These are phyloP conservation scores for Phalaenopsis aphrodite DNA, from an alignment of 106 monocot species.

Conservation along the genomic window DNA sequence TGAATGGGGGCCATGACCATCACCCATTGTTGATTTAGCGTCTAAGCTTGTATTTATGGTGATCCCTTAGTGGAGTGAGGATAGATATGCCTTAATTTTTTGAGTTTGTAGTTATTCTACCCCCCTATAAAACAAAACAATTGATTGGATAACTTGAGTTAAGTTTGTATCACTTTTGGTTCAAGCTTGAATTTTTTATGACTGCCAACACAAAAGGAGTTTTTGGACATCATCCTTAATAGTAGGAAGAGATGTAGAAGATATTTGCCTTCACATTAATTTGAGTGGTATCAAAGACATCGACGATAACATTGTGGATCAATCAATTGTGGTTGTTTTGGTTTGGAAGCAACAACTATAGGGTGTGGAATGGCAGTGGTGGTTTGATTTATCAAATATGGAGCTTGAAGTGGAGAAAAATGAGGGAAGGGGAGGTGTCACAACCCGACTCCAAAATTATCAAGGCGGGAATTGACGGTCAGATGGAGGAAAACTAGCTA, in stretches of 20 bases:
- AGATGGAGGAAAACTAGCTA: too few relatives aligned
- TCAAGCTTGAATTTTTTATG: background rate
- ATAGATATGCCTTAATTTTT: background rate
- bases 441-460: too few relatives aligned
- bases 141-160: background rate
- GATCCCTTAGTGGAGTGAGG: background rate
- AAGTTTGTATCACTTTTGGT: too few relatives aligned
- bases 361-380: too few relatives aligned
- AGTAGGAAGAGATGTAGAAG: background rate
- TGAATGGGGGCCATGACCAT: background rate
- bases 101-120: background rate
- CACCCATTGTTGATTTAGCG: background rate
- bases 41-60: background rate
- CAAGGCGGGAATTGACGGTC: too few relatives aligned
- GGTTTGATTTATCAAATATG: too few relatives aligned
- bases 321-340: too few relatives aligned
- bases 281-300: too few relatives aligned
- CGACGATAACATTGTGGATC: too few relatives aligned
- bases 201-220: background rate
- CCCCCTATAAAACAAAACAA: background rate
- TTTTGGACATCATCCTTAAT: background rate
- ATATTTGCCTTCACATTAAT: background rate
- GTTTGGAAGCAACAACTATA: too few relatives aligned
- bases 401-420: too few relatives aligned
- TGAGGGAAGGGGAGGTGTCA: too few relatives aligned